phyloP scores from a whole-genome alignment of 1,284 basidiomycete species.

The Ganoderma lingzhi region DNA sequence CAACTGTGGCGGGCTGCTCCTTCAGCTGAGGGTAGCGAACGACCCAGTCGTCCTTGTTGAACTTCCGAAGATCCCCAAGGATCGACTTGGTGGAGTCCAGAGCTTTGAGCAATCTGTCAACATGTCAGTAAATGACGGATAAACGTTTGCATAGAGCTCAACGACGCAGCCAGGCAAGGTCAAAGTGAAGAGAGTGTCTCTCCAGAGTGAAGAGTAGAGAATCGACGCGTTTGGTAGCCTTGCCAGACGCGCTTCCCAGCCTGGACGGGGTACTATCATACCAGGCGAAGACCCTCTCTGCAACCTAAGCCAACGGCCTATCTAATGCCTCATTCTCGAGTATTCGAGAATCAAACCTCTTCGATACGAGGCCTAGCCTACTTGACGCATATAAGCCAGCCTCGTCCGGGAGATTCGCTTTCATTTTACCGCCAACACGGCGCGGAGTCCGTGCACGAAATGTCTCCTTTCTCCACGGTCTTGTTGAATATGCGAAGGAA shows the following conservation, averaged over 20 bases:
- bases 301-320: background rate
- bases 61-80: slow-evolving; percentile 76
- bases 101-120: slow-evolving; percentile 74
- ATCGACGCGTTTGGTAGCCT: background rate
- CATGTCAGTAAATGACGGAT: background rate
- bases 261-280: background rate
- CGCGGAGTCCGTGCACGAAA: background rate
- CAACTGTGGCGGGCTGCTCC: slow-evolving; percentile 45
- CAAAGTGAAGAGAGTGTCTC: background rate
- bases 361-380: background rate
- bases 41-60: slow-evolving; percentile 89
- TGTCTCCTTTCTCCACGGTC: background rate
- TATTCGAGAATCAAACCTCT: background rate
- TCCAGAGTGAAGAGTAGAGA: background rate
- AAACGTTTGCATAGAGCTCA: background rate
- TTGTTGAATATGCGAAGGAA: background rate
- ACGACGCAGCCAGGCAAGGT: background rate
- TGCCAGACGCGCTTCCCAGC: background rate
- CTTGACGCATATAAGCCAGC: background rate
- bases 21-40: slow-evolving; percentile 84
- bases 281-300: background rate
- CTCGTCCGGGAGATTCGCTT: background rate
- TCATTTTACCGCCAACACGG: background rate
- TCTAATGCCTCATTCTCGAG: background rate
- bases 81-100: slow-evolving; percentile 79